phyloP scores from a whole-genome alignment of 2,329 filamentous ascomycete species.

The Magnaporthiopsis incrustans region DNA sequence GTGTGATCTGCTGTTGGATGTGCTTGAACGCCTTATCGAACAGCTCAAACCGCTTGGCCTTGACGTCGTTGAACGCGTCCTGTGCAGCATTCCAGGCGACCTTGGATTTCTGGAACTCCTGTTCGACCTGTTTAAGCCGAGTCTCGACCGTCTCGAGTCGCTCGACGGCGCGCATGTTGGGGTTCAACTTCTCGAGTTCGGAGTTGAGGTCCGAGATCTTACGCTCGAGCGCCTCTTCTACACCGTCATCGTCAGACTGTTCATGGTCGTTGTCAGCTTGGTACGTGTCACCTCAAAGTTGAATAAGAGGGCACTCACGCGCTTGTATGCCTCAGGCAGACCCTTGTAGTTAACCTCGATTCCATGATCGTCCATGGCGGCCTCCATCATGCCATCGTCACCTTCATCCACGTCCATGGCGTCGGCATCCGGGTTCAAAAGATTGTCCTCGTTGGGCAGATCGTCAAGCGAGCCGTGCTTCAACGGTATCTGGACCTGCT shows the following conservation, averaged over 20 bases:
- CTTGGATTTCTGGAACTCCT: slow-evolving; percentile 82
- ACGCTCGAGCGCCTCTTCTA: slow-evolving; percentile 70
- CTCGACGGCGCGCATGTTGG: slow-evolving; percentile 93
- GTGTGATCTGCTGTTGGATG: slow-evolving; percentile 88
- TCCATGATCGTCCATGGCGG: slow-evolving; percentile 77
- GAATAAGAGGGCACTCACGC: slow-evolving; percentile 41
- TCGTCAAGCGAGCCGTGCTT: slow-evolving; percentile 69
- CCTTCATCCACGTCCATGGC: slow-evolving; percentile 87
- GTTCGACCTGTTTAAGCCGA: slow-evolving; percentile 74
- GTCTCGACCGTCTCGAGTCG: slow-evolving; percentile 79
- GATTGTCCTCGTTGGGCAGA: slow-evolving; percentile 77
- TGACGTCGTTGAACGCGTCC: slow-evolving; percentile 63
- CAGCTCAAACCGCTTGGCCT: slow-evolving; percentile 74
- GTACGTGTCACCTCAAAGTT: background rate
- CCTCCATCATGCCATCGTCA: slow-evolving; percentile 50
- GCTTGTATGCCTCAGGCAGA: slow-evolving; percentile 74
- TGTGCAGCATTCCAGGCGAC: slow-evolving; percentile 49
- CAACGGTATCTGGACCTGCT: slow-evolving; percentile 83
- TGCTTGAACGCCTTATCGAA: slow-evolving; percentile 95
- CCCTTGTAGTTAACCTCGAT: slow-evolving; percentile 81
- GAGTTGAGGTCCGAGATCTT: slow-evolving; percentile 65
- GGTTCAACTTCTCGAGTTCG: slow-evolving; percentile 89
- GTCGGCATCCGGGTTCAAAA: slow-evolving; percentile 70
- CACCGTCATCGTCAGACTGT: slow-evolving; percentile 59
- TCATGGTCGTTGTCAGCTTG: slow-evolving; percentile 19